These are phyloP conservation scores for Tulasnella sp. DNA, from an alignment of 768 basidiomycete genomes.

Conservation along the genomic window DNA sequence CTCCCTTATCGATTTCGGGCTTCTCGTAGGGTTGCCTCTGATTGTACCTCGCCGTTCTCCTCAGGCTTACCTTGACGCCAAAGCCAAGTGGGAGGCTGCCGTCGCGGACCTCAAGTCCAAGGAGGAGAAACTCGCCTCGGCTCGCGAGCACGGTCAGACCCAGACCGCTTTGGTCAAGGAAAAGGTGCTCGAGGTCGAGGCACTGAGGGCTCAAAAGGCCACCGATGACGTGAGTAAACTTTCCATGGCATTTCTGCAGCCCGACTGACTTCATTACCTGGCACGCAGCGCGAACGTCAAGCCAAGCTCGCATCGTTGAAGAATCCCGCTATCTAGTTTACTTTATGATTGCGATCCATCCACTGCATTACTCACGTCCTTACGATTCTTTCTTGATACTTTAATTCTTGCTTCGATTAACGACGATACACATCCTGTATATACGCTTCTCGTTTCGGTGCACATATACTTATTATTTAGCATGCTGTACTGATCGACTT, in stretches of 20 bases:
- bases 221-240: conserved; percentile 45
- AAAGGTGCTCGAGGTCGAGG: conserved; percentile 65
- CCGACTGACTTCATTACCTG: background rate
- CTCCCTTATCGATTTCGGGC: background rate
- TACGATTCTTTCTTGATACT: background rate
- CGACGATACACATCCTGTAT: no score
- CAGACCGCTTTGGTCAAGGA: conserved; percentile 52
- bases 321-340: background rate
- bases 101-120: conserved; percentile 37
- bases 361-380: background rate
- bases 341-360: background rate
- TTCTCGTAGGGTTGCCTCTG: background rate
- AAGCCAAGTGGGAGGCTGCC: conserved; percentile 44
- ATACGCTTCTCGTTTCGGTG: background rate
- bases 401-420: background rate
- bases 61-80: conserved; percentile 47
- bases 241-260: conserved; percentile 1
- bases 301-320: conserved; percentile 36
- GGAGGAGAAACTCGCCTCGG: conserved; percentile 38
- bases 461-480: background rate
- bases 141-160: conserved; percentile 42
- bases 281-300: conserved; percentile 40
- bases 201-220: conserved; percentile 47
- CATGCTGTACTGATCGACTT: background rate
- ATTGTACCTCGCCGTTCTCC: conserved; percentile 31